Evolutionary conservation across 2,329 filamentous ascomycete species (phyloP), one percentile per base, ranked within the genome.

Genomic region (Epichloe aotearoae): DNA sequence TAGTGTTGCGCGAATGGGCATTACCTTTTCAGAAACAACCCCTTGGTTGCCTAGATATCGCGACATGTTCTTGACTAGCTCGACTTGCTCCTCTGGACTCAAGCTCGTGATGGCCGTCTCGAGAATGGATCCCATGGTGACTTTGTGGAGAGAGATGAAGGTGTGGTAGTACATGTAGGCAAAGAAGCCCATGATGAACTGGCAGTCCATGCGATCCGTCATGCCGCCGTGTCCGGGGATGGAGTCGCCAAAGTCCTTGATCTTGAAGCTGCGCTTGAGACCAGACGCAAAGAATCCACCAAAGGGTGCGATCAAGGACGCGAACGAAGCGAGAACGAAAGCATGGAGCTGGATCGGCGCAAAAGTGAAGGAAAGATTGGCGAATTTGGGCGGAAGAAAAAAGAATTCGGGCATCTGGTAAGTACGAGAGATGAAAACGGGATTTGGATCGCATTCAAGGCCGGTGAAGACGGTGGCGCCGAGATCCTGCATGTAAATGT

Each of bases 121-220:
- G 58, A 98, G 86, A 37, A 98, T 86, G 50, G 81, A 82, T 19
- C 91, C 93, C 19, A 95, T 83, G 51, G 77, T 88, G 39, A 86
- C 82, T 67, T 91, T 88, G 74, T 95, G 82, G 6, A 88, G 76
- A 4, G 90, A 90, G 62, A 98, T 91, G 67, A 98, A 98, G 62
- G 86, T 93, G 67, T 96, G 90, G 71, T 94, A 98, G 72, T 98
- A 98, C 79, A 98, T 90, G 73, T 89, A 97, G 15, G 91, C 82
- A 62, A 98, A 97, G 69, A 95, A 93, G 8, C 93, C 93, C 93
- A 98, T 98, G 73, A 97, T 97, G 72, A 98, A 98, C 65, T 98
- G 93, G 67, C 93, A 98, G 65, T 98, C 93, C 91, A 98, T 97
- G 55, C 93, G 86, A 66, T 98, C 93, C 15, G 93, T 98, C 72